Conservation (phyloP, 2,329 filamentous ascomycete genomes). For the Monilinia fructicola region DNA sequence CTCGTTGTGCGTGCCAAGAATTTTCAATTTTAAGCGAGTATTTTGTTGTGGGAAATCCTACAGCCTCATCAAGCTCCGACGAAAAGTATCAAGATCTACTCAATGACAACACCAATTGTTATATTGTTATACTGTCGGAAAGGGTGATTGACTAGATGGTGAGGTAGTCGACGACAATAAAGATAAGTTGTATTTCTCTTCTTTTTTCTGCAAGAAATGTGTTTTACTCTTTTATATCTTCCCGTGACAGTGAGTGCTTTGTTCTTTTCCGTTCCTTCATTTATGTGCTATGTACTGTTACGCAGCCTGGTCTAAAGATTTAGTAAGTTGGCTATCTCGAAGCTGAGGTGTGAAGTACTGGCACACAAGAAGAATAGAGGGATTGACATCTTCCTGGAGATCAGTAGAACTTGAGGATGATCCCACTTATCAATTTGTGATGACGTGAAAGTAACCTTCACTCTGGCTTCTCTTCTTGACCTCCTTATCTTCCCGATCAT, state of each 20-base stretch:
- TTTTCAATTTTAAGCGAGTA: constrained; percentile 32
- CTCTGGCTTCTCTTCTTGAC: neutral
- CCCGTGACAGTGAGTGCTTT: neutral
- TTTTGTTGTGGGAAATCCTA: constrained; percentile 25
- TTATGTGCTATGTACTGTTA: neutral
- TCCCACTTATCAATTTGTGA: neutral
- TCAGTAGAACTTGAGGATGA: neutral
- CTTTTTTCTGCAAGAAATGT: no score
- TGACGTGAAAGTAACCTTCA: neutral
- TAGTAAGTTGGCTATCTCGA: neutral
- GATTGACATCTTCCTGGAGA: neutral
- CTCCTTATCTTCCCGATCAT: neutral
- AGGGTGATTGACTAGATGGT: neutral
- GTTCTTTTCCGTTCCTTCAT: neutral
- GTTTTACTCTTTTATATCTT: neutral
- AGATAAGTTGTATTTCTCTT: no score
- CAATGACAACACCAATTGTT: neutral
- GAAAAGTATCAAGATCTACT: neutral
- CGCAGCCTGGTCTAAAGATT: neutral
- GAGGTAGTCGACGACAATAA: no score
- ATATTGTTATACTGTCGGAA: neutral
- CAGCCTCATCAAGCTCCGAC: neutral
- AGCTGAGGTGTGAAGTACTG: neutral
- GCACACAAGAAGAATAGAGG: neutral
- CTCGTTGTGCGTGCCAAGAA: constrained; percentile 35